These are phyloP conservation scores for Ascosphaera apis DNA, from an alignment of 2,329 filamentous ascomycete species.

Conservation along the genomic window DNA sequence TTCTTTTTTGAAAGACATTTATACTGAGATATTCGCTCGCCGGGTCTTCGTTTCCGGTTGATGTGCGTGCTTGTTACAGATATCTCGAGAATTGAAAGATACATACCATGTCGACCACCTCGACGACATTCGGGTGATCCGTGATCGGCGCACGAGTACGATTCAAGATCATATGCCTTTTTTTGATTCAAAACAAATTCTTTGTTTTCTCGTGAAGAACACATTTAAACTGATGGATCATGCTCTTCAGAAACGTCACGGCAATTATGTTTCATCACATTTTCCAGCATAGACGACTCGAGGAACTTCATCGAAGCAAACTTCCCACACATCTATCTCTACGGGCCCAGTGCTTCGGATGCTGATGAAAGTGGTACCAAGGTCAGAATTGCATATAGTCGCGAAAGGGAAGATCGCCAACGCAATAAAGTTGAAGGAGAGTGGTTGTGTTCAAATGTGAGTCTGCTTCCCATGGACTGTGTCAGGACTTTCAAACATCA, in stretches of 20 bases:
- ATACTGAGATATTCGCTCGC: constrained; percentile 19
- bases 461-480: constrained; percentile 4
- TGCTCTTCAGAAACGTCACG: constrained; percentile 26
- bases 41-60: constrained; percentile 12
- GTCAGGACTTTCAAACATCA: no score
- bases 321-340: constrained; percentile 27
- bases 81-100: constrained; percentile 30
- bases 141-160: constrained; percentile 34
- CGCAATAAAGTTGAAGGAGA: constrained; percentile 27
- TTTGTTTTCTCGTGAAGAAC: constrained; percentile 1
- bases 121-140: constrained; percentile 34
- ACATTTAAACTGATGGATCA: constrained; percentile 3
- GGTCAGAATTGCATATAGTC: constrained; percentile 29
- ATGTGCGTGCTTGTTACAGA: constrained; percentile 24
- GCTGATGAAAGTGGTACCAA: constrained; percentile 20
- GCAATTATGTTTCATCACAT: constrained; percentile 33
- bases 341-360: constrained; percentile 17
- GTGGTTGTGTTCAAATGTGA: constrained; percentile 32
- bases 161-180: background rate
- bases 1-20: constrained; percentile 10
- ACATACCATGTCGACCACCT: constrained; percentile 28
- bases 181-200: constrained; percentile 2
- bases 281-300: constrained; percentile 25
- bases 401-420: constrained; percentile 28
- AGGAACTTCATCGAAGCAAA: constrained; percentile 30